Conservation (phyloP, 2,329 filamentous ascomycete genomes). For the Paraconiothyrium sp. region DNA sequence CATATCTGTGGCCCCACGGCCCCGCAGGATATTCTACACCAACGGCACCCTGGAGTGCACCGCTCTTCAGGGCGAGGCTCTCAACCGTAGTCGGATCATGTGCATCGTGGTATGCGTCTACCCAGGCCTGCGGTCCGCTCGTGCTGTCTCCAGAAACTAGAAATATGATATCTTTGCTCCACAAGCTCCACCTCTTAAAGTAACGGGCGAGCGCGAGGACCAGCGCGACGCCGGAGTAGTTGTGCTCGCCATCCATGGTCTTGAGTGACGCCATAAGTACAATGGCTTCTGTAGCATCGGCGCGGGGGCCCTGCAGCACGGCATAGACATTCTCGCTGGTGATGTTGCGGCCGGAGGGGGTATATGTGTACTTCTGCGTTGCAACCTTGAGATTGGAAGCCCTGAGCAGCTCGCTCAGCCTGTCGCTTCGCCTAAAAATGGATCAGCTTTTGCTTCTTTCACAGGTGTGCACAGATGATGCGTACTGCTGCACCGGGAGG, state of each 20-base stretch:
- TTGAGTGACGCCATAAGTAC: constrained; percentile 90
- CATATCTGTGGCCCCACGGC: constrained; percentile 79
- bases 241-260: constrained; percentile 80
- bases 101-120: constrained; percentile 94
- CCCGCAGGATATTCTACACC: constrained; percentile 86
- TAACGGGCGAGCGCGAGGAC: constrained; percentile 89
- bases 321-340: constrained; percentile 92
- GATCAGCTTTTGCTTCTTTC: constrained; percentile 29
- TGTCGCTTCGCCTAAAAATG: constrained; percentile 66
- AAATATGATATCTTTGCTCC: constrained; percentile 98
- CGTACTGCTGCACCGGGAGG: constrained; percentile 50
- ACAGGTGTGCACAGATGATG: neutral
- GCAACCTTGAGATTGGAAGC: constrained; percentile 87
- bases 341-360: constrained; percentile 76
- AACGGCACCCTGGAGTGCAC: constrained; percentile 89
- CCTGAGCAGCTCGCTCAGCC: constrained; percentile 77
- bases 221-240: constrained; percentile 86
- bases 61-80: constrained; percentile 86
- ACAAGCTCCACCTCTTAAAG: constrained; percentile 97
- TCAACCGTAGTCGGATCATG: constrained; percentile 77
- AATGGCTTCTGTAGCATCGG: constrained; percentile 96
- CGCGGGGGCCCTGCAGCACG: constrained; percentile 89
- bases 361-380: constrained; percentile 87
- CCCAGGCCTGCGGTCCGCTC: constrained; percentile 93
- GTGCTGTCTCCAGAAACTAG: constrained; percentile 88